phyloP scores from a whole-genome alignment of 2,329 filamentous ascomycete genomes.

The Colletotrichum lindemuthianum region DNA sequence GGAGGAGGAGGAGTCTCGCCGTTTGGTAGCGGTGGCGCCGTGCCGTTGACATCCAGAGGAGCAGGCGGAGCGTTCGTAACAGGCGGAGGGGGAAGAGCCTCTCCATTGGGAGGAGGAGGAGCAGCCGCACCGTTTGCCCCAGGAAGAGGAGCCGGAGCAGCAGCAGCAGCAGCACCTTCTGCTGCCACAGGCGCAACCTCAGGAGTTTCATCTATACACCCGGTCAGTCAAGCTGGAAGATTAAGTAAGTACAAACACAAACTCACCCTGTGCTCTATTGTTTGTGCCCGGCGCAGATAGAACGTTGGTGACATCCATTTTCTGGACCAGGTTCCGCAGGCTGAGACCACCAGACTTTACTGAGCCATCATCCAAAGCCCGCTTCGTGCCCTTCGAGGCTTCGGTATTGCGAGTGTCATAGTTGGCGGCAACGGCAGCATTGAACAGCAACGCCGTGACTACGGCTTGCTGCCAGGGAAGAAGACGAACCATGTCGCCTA shows the following conservation, averaged over 20 bases:
- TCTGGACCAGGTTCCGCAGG: constrained; percentile 21
- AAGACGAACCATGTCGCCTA: constrained; percentile 3
- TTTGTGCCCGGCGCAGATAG: constrained; percentile 8
- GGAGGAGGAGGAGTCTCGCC: constrained; percentile 7
- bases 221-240: neutral
- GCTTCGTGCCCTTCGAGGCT: constrained; percentile 15
- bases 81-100: constrained; percentile 12
- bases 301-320: constrained; percentile 10
- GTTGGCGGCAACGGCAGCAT: constrained; percentile 22
- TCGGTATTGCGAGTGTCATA: constrained; percentile 18
- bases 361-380: constrained; percentile 18
- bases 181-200: constrained; percentile 11
- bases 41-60: too few species aligned
- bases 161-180: constrained; percentile 12
- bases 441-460: constrained; percentile 30
- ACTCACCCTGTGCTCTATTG: constrained; percentile 13
- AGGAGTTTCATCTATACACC: neutral
- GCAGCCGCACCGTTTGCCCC: neutral
- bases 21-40: neutral
- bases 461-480: constrained; percentile 29
- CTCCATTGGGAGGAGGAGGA: neutral
- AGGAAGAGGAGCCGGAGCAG: neutral
- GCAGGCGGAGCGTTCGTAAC: too few species aligned
- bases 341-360: constrained; percentile 1
- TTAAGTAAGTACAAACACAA: neutral